A percentile compares a stretch with the other conserved stretches of the same genome.
phyloP scores from a whole-genome alignment of 495 filamentous ascomycete species.

The Trichocladium antarcticum region DNA sequence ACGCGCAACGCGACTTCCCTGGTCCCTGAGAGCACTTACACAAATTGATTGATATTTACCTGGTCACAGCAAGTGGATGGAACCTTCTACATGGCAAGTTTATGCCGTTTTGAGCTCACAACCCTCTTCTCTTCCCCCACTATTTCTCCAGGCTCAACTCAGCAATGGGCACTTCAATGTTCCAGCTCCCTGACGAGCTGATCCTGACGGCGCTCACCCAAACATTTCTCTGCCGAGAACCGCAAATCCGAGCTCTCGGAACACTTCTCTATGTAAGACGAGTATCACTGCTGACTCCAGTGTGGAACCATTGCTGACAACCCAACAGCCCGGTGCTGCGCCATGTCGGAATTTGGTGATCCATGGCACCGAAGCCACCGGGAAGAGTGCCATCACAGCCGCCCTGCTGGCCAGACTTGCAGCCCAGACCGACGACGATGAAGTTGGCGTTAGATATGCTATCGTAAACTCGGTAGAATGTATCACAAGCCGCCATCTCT shows the following conservation, averaged over 20 bases:
- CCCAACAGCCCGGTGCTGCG: constrained; percentile 31
- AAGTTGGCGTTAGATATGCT: constrained; percentile 43
- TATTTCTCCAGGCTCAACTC: neutral
- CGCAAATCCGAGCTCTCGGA: constrained; percentile 52
- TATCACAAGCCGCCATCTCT: constrained; percentile 78
- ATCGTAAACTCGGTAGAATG: constrained; percentile 75
- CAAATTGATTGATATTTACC: neutral
- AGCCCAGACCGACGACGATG: constrained; percentile 2
- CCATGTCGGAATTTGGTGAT: constrained; percentile 54
- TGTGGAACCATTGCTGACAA: neutral
- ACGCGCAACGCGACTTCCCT: neutral
- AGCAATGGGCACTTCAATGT: constrained; percentile 20
- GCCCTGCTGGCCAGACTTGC: constrained; percentile 42
- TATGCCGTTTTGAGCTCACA: too few relatives aligned
- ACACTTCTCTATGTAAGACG: constrained; percentile 47
- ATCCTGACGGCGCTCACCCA: constrained; percentile 40
- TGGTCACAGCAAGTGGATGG: too few relatives aligned
- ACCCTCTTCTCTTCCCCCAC: neutral
- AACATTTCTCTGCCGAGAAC: constrained; percentile 49
- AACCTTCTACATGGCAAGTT: too few relatives aligned
- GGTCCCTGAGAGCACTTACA: neutral
- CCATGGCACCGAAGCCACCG: constrained; percentile 84
- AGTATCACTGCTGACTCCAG: neutral
- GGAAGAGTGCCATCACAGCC: constrained; percentile 63
- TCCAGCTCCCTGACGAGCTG: constrained; percentile 43